Percentiles rank a stretch among this genome's conserved stretches.
Evolutionary conservation across 2,329 filamentous ascomycete species (phyloP).

Genomic region (Pseudogymnoascus sp.): DNA sequence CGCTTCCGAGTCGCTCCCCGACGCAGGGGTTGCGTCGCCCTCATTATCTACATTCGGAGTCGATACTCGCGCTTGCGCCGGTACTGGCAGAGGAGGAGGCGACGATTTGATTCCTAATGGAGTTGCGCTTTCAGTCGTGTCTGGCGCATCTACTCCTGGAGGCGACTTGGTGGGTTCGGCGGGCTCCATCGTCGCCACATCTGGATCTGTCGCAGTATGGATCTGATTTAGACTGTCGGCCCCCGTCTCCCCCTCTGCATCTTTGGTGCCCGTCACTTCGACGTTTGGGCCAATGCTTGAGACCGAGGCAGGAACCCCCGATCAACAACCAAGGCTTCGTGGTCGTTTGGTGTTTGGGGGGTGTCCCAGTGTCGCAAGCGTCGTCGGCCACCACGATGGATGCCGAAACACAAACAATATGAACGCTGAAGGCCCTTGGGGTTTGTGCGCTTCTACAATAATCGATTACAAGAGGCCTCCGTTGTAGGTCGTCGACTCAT

Average conservation of each 20-base stretch:
- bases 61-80: slow-evolving; percentile 3
- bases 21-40: slow-evolving; percentile 22
- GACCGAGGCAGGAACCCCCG: slow-evolving; percentile 2
- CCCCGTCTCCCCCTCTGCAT: slow-evolving; percentile 25
- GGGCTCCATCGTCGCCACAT: background rate
- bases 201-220: slow-evolving; percentile 21
- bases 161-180: slow-evolving; percentile 3
- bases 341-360: slow-evolving; percentile 1
- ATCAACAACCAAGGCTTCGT: slow-evolving; percentile 7
- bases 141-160: slow-evolving; percentile 15
- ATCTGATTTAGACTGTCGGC: slow-evolving; percentile 25
- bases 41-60: background rate
- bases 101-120: slow-evolving; percentile 24
- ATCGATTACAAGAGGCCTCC: background rate
- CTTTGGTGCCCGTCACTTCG: slow-evolving; percentile 12
- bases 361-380: background rate
- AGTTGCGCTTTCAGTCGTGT: slow-evolving; percentile 16
- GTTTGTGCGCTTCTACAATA: slow-evolving; percentile 1
- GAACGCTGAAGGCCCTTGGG: background rate
- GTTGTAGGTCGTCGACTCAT: slow-evolving; percentile 6
- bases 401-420: slow-evolving; percentile 3
- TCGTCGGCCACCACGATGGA: slow-evolving; percentile 6
- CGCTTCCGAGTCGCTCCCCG: slow-evolving; percentile 58
- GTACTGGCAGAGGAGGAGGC: slow-evolving; percentile 18
- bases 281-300: slow-evolving; percentile 7